phyloP scores from a whole-genome alignment of 2,329 filamentous ascomycete species.

The Ramularia endophylla region DNA sequence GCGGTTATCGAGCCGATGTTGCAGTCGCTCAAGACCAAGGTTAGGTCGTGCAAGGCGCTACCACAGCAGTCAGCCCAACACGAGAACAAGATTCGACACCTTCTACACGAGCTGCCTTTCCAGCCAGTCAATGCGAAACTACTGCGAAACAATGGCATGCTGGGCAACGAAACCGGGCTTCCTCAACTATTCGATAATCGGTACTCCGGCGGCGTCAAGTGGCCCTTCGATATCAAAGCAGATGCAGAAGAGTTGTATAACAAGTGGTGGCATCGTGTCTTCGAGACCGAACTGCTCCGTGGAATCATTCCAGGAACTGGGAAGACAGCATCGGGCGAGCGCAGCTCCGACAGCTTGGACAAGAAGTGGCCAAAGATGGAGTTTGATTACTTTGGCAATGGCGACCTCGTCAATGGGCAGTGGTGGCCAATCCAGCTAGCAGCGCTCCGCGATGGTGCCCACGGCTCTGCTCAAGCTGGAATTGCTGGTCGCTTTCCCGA shows the following conservation, averaged over 20 bases:
- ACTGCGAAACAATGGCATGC: constrained; percentile 32
- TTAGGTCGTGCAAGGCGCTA: no score
- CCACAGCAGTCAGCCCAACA: no score
- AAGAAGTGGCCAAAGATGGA: constrained; percentile 19
- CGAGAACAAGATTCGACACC: constrained; percentile 31
- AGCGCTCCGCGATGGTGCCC: constrained; percentile 49
- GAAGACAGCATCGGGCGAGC: constrained; percentile 5
- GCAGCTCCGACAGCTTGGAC: constrained; percentile 23
- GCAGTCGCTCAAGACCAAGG: no score
- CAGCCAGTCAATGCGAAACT: constrained; percentile 28
- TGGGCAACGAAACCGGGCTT: constrained; percentile 34
- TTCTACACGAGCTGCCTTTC: constrained; percentile 37
- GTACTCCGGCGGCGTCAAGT: constrained; percentile 21
- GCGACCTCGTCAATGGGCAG: constrained; percentile 39
- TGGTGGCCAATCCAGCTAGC: constrained; percentile 53
- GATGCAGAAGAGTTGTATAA: constrained; percentile 44
- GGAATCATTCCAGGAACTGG: constrained; percentile 33
- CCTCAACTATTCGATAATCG: constrained; percentile 35
- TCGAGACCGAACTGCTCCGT: constrained; percentile 42
- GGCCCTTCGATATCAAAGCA: constrained; percentile 43
- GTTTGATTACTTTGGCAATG: constrained; percentile 32
- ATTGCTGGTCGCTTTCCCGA: constrained; percentile 43
- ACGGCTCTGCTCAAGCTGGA: constrained; percentile 45
- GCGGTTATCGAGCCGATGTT: no score
- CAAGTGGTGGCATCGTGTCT: constrained; percentile 39